Conservation (phyloP, 306 rosid species). For the Cajanus cajan region DNA sequence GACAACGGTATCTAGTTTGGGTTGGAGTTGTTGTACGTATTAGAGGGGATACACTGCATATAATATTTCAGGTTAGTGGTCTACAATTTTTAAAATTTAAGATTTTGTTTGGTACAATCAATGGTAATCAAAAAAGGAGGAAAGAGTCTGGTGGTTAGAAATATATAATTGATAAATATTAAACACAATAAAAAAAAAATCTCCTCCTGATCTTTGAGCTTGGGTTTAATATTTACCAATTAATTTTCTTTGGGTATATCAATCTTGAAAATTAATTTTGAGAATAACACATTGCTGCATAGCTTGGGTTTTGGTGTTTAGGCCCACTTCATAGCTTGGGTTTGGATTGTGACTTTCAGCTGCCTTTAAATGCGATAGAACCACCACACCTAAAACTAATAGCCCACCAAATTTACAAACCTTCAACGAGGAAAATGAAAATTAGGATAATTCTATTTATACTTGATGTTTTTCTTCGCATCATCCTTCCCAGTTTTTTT, state of each 20-base stretch:
- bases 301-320: background rate
- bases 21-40: conserved; percentile 13
- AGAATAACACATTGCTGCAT: background rate
- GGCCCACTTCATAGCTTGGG: background rate
- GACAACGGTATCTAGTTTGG: conserved; percentile 3
- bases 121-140: background rate
- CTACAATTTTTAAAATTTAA: background rate
- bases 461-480: background rate
- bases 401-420: background rate
- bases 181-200: too few relatives aligned
- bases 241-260: background rate
- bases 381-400: background rate
- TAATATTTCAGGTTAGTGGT: background rate
- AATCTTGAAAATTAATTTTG: background rate
- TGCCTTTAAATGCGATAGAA: background rate
- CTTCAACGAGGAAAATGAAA: background rate
- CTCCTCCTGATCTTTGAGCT: too few relatives aligned
- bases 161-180: background rate
- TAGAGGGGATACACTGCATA: background rate
- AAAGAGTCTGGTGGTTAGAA: background rate
- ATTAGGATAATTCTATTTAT: background rate
- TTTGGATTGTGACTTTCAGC: background rate
- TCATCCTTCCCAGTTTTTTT: too few relatives aligned
- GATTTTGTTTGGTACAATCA: background rate
- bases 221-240: too few relatives aligned